These are phyloP conservation scores for Myriosclerotinia curreyana DNA, from an alignment of 2,329 filamentous ascomycete species.

Conservation along the genomic window DNA sequence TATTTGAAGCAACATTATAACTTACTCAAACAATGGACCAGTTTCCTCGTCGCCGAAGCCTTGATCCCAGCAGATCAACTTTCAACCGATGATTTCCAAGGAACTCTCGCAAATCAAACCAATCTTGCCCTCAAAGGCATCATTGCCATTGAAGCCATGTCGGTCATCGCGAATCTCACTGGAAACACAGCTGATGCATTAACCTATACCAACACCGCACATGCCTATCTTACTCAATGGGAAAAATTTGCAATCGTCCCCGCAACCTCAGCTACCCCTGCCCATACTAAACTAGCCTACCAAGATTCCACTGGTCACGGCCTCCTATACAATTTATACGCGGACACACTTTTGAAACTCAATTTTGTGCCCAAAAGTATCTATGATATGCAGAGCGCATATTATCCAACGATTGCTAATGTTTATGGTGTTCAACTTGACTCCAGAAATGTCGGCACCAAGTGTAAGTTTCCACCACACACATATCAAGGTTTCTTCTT, in stretches of 20 bases:
- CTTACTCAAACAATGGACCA: conserved; percentile 75
- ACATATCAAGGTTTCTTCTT: neutral
- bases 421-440: conserved; percentile 81
- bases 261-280: conserved; percentile 47
- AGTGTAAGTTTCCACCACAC: conserved; percentile 46
- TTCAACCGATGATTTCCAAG: conserved; percentile 82
- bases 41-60: conserved; percentile 70
- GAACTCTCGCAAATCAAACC: conserved; percentile 73
- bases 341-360: conserved; percentile 75
- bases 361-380: conserved; percentile 70
- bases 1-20: conserved; percentile 66
- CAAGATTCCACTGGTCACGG: conserved; percentile 53
- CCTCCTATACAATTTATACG: conserved; percentile 76
- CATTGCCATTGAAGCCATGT: conserved; percentile 78
- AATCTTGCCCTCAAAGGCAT: conserved; percentile 84
- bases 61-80: conserved; percentile 74
- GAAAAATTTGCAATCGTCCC: conserved; percentile 65
- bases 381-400: conserved; percentile 74
- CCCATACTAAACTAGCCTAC: conserved; percentile 78
- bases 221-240: conserved; percentile 72
- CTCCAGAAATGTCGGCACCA: conserved; percentile 75
- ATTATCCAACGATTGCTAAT: conserved; percentile 70
- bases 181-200: conserved; percentile 56
- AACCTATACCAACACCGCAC: conserved; percentile 60
- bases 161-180: conserved; percentile 61